Evolutionary conservation across 176 grass and related monocot species (phyloP).

Genomic region (Bromus sterilis): DNA sequence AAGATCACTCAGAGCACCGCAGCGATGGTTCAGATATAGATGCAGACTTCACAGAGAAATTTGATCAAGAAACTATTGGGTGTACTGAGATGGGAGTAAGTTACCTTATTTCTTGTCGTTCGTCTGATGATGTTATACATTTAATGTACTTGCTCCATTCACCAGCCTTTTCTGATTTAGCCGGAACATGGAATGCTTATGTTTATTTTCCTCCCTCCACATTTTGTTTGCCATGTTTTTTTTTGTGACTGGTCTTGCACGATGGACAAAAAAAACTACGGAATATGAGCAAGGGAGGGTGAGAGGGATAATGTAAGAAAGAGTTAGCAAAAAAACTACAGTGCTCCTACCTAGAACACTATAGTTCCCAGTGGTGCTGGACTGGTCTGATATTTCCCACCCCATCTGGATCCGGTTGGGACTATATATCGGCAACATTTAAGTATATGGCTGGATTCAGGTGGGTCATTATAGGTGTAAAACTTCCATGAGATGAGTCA

Average conservation of each 20-base stretch:
- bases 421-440: not conserved
- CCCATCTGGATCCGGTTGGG: not conserved
- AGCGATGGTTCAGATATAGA: slow-evolving; percentile 62
- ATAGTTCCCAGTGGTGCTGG: not conserved
- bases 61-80: slow-evolving; percentile 66
- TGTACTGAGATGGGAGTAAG: slow-evolving; percentile 93
- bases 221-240: not conserved
- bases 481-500: not conserved
- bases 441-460: not conserved
- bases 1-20: slow-evolving; percentile 21
- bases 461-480: not conserved
- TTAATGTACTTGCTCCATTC: not conserved
- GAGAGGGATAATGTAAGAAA: not conserved
- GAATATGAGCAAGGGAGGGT: not conserved
- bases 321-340: not conserved
- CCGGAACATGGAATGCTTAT: not conserved
- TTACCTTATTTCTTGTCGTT: slow-evolving; percentile 18
- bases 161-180: not conserved
- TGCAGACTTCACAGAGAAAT: slow-evolving; percentile 50
- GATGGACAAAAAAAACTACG: not conserved
- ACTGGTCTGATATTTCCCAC: not conserved
- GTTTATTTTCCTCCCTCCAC: not conserved
- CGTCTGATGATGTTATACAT: slow-evolving; percentile 4
- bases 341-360: not conserved
- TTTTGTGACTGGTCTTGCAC: not conserved